A percentile compares a stretch with the other conserved stretches of the same genome.
These are phyloP conservation scores for Cyclostephanos invisitatus DNA, from an alignment of 108 stramenopile species.

Conservation along the genomic window DNA sequence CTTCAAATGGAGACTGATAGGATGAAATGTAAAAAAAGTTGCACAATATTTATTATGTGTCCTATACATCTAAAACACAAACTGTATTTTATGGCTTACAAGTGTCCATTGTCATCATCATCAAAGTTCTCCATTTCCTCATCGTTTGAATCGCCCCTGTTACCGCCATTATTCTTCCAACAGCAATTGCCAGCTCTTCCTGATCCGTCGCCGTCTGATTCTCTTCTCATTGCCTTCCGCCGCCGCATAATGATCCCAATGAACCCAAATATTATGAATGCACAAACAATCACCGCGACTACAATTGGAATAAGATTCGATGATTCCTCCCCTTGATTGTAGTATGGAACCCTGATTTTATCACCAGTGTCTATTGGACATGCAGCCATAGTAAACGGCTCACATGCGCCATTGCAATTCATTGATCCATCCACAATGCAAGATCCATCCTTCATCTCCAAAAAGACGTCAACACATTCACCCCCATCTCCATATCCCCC, in stretches of 20 bases:
- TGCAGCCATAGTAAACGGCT: constrained; percentile 14
- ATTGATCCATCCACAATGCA: constrained; percentile 15
- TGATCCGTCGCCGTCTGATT: not conserved
- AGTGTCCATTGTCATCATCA: not conserved
- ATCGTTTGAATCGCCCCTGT: not conserved
- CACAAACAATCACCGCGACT: constrained; percentile 26
- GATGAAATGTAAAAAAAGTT: too few species aligned
- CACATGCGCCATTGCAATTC: constrained; percentile 37
- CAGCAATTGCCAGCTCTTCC: not conserved
- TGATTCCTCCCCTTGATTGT: not conserved
- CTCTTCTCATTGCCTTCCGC: constrained; percentile 1
- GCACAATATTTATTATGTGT: too few species aligned
- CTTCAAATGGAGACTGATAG: too few species aligned
- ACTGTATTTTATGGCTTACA: not conserved
- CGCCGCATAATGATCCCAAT: constrained; percentile 26
- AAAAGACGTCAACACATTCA: constrained; percentile 32
- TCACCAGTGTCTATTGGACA: constrained; percentile 24
- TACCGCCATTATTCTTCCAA: not conserved
- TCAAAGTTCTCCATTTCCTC: not conserved
- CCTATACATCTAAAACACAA: not conserved
- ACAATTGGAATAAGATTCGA: constrained; percentile 32
- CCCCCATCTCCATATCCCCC: constrained; percentile 14
- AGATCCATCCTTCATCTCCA: constrained; percentile 19
- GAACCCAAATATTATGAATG: constrained; percentile 39
- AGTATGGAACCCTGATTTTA: constrained; percentile 13